Evolutionary conservation across 768 basidiomycete species (phyloP), one percentile per base, ranked within the genome.

Genomic region (Pulveroboletus sp.): DNA sequence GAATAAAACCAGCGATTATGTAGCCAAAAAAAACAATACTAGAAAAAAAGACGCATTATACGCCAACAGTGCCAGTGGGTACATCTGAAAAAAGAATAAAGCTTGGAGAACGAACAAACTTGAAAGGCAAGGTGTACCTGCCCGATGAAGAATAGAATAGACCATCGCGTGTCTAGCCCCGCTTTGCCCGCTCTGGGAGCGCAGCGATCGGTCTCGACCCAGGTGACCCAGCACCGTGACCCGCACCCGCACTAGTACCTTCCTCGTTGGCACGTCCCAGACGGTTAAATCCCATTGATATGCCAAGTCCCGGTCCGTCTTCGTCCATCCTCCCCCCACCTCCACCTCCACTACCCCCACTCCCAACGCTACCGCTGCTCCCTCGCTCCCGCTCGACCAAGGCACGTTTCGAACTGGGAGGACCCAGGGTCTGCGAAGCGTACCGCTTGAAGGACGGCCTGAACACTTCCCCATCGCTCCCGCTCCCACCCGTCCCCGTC

Each of bases 371-470:
- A 33, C 43, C 35, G 43, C 50, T 67, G 61, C 11, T 21, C 53
- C 8, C 50, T 51, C 62, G 16, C 1, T 49, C 38, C 11, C 68
- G 64, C 44, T 69, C 61, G 11, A 81, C 64, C 59, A 74, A 58
- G 44, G 72, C 72, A 43, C 81, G 69, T 64, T 90, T 89, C 40
- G 76, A 53, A 52, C 73, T 73, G 31, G 69, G 69, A 2, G 84
- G 83, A 2, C 75, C 86, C n/a, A 90, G 66, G 10, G 84, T 84
- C 68, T 86, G 84, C 40, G 84, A 85, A 2, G 87, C 80, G 32
- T 86, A 63, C 38, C 87, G 72, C 72, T 90, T 90, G 60, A 87
- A 88, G 24, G 81, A 75, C 11, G 87, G 87, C 2, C 87, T 62
- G 32, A 59, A 44, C n/a, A 59, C 43, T 33, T 69, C 66, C 5